These are phyloP conservation scores for Lasiodiplodia sp. DNA, from an alignment of 2,329 filamentous ascomycete species.

Conservation along the genomic window DNA sequence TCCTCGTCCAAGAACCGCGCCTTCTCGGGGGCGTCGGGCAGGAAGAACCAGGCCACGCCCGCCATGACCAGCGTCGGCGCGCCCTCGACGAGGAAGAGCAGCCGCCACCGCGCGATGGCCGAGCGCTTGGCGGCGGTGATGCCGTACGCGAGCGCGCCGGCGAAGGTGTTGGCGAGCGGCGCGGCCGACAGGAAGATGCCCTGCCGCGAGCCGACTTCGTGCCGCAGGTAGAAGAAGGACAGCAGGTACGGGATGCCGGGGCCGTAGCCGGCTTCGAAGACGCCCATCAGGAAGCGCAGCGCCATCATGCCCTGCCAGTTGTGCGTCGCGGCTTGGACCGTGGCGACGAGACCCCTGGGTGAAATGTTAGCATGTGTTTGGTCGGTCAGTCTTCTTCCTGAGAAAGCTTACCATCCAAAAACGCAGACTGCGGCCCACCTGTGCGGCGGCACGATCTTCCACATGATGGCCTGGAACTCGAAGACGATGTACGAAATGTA, in stretches of 20 bases:
- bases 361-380: neutral
- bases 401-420: conserved; percentile 38
- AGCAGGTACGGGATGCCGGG: conserved; percentile 59
- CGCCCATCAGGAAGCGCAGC: conserved; percentile 45
- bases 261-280: conserved; percentile 53
- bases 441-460: conserved; percentile 47
- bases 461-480: conserved; percentile 46
- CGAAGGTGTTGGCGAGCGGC: conserved; percentile 80
- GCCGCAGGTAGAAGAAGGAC: conserved; percentile 66
- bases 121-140: conserved; percentile 55
- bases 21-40: conserved; percentile 54
- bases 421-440: conserved; percentile 46
- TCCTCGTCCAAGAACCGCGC: conserved; percentile 52
- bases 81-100: conserved; percentile 59
- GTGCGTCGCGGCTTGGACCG: conserved; percentile 40
- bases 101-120: conserved; percentile 67
- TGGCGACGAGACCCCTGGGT: conserved; percentile 40
- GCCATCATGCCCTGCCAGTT: conserved; percentile 46
- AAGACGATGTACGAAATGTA: conserved; percentile 49
- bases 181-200: conserved; percentile 63
- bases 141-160: conserved; percentile 63
- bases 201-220: conserved; percentile 63
- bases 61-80: conserved; percentile 53
- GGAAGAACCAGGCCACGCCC: conserved; percentile 49
- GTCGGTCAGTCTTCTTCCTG: neutral